A percentile compares a stretch with the other conserved stretches of the same genome.
These are phyloP conservation scores for Spirogloea muscicola DNA, from an alignment of 139 green algal genomes.

Conservation along the genomic window DNA sequence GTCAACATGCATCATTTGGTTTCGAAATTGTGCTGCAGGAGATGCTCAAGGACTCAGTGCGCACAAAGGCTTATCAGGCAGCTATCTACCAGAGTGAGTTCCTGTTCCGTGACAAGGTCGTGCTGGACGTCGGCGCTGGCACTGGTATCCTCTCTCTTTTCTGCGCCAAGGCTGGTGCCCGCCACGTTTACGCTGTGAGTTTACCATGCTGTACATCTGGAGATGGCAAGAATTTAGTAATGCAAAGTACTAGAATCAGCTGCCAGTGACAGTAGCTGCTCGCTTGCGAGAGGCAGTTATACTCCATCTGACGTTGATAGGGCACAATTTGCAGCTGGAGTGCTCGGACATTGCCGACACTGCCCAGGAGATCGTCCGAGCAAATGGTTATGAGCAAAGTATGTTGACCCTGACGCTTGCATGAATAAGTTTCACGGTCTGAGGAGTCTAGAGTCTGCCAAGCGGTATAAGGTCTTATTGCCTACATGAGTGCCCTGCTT, in stretches of 20 bases:
- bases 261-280: too few relatives aligned
- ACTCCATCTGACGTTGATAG: neutral
- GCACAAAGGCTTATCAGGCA: slow-evolving; percentile 80
- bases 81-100: slow-evolving; percentile 74
- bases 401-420: too few relatives aligned
- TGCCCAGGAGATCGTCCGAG: slow-evolving; percentile 72
- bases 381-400: slow-evolving; percentile 63
- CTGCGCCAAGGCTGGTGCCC: slow-evolving; percentile 66
- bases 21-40: too few relatives aligned
- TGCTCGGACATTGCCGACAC: slow-evolving; percentile 81
- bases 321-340: slow-evolving; percentile 61
- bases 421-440: too few relatives aligned
- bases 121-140: slow-evolving; percentile 60
- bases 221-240: too few relatives aligned
- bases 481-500: too few relatives aligned
- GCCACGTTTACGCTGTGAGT: slow-evolving; percentile 76
- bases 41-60: slow-evolving; percentile 89
- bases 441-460: too few relatives aligned
- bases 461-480: too few relatives aligned
- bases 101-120: slow-evolving; percentile 71
- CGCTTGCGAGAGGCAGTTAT: too few relatives aligned
- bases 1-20: too few relatives aligned
- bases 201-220: too few relatives aligned
- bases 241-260: too few relatives aligned
- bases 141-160: slow-evolving; percentile 61